Evolutionary conservation across 495 filamentous ascomycete genomes (phyloP), one percentile per base, ranked within the genome.

Genomic region (Penicillium mononematosum): DNA sequence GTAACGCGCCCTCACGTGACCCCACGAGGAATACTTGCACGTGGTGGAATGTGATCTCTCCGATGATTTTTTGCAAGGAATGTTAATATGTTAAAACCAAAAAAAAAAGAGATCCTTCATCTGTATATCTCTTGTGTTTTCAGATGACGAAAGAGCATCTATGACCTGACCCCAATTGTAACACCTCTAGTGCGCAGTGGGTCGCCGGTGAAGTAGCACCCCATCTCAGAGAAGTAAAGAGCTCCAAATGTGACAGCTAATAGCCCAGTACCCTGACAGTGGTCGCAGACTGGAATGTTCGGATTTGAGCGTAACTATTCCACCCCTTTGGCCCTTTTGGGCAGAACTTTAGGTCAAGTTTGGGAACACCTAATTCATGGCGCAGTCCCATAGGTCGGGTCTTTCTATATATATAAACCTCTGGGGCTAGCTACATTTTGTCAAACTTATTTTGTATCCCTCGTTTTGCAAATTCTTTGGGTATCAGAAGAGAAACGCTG

Each of bases 1-100:
- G 43, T 38, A 8, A 55, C 53, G 53, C 53, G 53, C 43, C 9
- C 32, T 55, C 53, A 55, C 53, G 53, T 55, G 53, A 55, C 53
- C 43, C 53, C 53, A 55, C 53, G 53, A 34, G 53, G 32, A 41
- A 50, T 20, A 34, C 12, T 29, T 31, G 5, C 50, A 45, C 42
- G 53, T 47, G 42, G 53, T 46, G 31, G 39, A 53, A 50, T 50
- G 47, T 50, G 32, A 38, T 36, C 47, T 45, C 12, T 31, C 50
- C 48, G 22, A 45, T 17, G 36, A 17, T 53, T 29, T 29, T 17
- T 44, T 53, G 27, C 24, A 45, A 46, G 14, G 24, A 46, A 16
- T 27, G 5, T n/a, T 17, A 59, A 45, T 31, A 17, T 14, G 38
- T 55, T 8, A 14, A 19, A n/a, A n/a, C n/a, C n/a, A n/a, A 17